Evolutionary conservation across 2,329 filamentous ascomycete species (phyloP).

Genomic region (Endothia cerciana): DNA sequence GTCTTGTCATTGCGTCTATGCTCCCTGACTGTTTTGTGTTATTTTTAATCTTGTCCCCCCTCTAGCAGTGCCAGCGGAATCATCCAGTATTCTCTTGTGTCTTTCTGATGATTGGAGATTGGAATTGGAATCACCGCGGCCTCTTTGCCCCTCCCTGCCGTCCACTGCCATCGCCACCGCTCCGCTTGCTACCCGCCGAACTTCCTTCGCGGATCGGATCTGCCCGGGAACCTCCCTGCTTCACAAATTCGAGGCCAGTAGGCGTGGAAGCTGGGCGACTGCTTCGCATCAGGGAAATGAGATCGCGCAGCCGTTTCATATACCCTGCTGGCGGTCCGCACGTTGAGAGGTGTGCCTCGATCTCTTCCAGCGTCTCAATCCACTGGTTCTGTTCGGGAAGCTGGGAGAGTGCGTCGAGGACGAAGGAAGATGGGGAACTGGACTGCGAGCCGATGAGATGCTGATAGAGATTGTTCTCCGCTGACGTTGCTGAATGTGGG

Average conservation of each 20-base stretch:
- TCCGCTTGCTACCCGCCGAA: conserved; percentile 22
- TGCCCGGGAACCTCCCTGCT: conserved; percentile 19
- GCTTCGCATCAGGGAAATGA: conserved; percentile 37
- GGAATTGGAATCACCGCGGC: conserved; percentile 12
- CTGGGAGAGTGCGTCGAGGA: conserved; percentile 48
- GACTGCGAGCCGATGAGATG: conserved; percentile 51
- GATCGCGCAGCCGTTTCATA: conserved; percentile 35
- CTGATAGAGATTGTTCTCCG: conserved; percentile 52
- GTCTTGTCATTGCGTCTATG: neutral
- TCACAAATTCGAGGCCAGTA: neutral
- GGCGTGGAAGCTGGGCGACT: conserved; percentile 14
- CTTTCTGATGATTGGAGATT: neutral
- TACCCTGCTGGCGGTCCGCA: conserved; percentile 37
- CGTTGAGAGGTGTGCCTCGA: conserved; percentile 37
- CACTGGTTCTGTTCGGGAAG: conserved; percentile 51
- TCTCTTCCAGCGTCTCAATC: conserved; percentile 42
- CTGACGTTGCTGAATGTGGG: neutral
- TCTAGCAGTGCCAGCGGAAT: neutral
- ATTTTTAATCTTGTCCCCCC: neutral
- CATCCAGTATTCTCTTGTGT: neutral
- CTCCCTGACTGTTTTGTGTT: neutral
- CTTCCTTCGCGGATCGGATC: conserved; percentile 22
- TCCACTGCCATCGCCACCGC: conserved; percentile 16
- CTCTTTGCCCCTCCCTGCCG: conserved; percentile 29
- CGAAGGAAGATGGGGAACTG: conserved; percentile 44